A percentile compares a stretch with the other conserved stretches of the same genome.
Evolutionary conservation across 2,329 filamentous ascomycete genomes (phyloP).

Genomic region (Cladosporium cucumerinum): DNA sequence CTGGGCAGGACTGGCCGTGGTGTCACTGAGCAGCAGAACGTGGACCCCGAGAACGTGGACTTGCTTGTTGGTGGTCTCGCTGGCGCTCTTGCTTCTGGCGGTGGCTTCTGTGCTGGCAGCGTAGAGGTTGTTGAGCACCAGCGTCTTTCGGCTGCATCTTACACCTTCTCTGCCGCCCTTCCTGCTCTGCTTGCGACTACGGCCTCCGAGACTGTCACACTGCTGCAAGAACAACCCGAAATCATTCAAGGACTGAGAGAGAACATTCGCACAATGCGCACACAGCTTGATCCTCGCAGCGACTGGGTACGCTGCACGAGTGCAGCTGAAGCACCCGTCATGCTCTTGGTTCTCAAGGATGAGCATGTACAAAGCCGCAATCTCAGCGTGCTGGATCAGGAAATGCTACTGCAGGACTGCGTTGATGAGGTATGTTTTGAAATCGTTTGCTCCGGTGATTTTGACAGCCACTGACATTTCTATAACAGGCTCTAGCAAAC

Average conservation of each 20-base stretch:
- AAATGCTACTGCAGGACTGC: constrained; percentile 78
- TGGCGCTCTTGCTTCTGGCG: constrained; percentile 84
- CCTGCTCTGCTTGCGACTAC: constrained; percentile 95
- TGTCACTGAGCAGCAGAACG: constrained; percentile 93
- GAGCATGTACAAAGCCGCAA: constrained; percentile 72
- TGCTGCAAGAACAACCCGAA: constrained; percentile 84
- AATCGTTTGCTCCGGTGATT: not conserved
- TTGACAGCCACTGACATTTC: constrained; percentile 12
- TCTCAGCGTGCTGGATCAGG: constrained; percentile 72
- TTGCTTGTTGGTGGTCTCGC: constrained; percentile 95
- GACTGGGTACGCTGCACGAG: constrained; percentile 89
- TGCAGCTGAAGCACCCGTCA: constrained; percentile 76
- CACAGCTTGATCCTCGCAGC: constrained; percentile 85
- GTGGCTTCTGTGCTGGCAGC: constrained; percentile 91
- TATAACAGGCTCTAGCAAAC: constrained; percentile 69
- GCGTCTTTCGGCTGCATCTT: constrained; percentile 85
- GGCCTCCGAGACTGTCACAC: constrained; percentile 80
- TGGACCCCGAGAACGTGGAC: constrained; percentile 87
- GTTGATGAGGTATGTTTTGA: constrained; percentile 79
- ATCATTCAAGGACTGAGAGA: constrained; percentile 76
- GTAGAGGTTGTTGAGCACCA: constrained; percentile 94
- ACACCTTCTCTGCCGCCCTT: constrained; percentile 92
- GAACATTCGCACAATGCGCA: constrained; percentile 79
- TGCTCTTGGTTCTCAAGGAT: constrained; percentile 78
- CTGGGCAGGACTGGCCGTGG: constrained; percentile 87